Conservation (phyloP, 116 monocot genomes). For the Zostera marina region DNA sequence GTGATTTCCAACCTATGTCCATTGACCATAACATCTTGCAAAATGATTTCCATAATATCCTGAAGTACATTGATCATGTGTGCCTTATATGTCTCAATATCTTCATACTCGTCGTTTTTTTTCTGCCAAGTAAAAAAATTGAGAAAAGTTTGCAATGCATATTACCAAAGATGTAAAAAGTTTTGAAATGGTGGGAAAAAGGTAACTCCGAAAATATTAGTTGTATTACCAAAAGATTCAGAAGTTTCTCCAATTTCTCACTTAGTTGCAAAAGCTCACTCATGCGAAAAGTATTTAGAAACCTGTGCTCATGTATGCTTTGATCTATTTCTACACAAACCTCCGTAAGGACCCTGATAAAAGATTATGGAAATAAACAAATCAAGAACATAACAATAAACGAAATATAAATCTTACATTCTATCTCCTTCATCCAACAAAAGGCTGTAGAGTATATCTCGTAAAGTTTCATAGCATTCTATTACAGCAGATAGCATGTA, state of each 20-base stretch:
- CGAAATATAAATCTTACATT: constrained; percentile 25
- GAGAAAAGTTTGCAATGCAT: not conserved
- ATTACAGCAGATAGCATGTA: constrained; percentile 68
- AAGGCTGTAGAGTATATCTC: constrained; percentile 48
- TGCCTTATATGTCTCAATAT: constrained; percentile 34
- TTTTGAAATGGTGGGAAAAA: not conserved
- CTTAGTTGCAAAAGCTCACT: constrained; percentile 74
- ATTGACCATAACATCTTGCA: constrained; percentile 70
- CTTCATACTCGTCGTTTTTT: constrained; percentile 39
- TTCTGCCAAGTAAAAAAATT: constrained; percentile 26
- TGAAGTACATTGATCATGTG: constrained; percentile 89
- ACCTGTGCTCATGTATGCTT: constrained; percentile 32
- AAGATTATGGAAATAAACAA: not conserved
- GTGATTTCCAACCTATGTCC: constrained; percentile 28
- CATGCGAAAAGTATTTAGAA: constrained; percentile 52
- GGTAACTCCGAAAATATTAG: not conserved
- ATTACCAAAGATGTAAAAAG: not conserved
- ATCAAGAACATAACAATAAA: not conserved
- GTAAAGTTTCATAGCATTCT: constrained; percentile 85
- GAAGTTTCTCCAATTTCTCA: constrained; percentile 66
- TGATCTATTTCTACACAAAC: constrained; percentile 27
- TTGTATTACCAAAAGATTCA: constrained; percentile 57
- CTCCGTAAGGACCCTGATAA: constrained; percentile 30
- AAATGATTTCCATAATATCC: constrained; percentile 91
- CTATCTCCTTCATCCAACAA: constrained; percentile 38